Percentiles rank a stretch among this genome's conserved stretches.
These are phyloP conservation scores for Ophiocordyceps camponoti-floridani DNA, from an alignment of 2,329 filamentous ascomycete genomes.

Conservation along the genomic window DNA sequence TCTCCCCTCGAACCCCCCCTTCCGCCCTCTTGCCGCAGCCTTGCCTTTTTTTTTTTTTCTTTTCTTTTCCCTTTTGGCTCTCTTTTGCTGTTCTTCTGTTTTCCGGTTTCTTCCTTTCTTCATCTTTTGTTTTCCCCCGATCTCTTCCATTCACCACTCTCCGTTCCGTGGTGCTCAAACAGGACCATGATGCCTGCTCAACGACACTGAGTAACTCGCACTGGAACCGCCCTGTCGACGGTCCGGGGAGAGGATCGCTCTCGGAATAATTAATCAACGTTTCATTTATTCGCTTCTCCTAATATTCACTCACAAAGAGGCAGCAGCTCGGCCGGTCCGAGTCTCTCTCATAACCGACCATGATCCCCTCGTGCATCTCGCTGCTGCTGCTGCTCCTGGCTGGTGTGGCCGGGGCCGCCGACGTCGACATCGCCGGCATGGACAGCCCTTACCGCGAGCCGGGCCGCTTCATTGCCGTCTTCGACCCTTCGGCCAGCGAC, in stretches of 20 bases:
- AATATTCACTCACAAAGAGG: not conserved
- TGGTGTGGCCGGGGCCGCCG: not conserved
- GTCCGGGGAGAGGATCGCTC: not conserved
- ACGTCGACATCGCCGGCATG: conserved; percentile 17
- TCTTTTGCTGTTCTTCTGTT: not conserved
- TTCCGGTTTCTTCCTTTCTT: not conserved
- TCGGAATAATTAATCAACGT: not conserved
- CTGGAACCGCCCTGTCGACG: not conserved
- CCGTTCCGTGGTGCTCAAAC: no score
- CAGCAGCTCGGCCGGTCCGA: not conserved
- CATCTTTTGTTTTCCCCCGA: no score
- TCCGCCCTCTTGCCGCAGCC: not conserved
- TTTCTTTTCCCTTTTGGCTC: not conserved
- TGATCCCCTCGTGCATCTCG: not conserved
- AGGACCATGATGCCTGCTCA: not conserved
- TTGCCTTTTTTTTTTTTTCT: not conserved
- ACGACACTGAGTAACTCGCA: no score
- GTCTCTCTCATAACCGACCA: not conserved
- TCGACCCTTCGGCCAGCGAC: conserved; percentile 33
- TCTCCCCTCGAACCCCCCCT: not conserved
- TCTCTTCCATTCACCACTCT: not conserved
- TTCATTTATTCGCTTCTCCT: not conserved
- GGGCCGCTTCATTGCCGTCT: conserved; percentile 47
- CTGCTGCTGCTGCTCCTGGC: not conserved
- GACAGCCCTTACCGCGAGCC: conserved; percentile 29